Percentiles rank a stretch among this genome's conserved stretches.
These are phyloP conservation scores for Aaosphaeria pasadenensis DNA, from an alignment of 2,329 filamentous ascomycete species.

Conservation along the genomic window DNA sequence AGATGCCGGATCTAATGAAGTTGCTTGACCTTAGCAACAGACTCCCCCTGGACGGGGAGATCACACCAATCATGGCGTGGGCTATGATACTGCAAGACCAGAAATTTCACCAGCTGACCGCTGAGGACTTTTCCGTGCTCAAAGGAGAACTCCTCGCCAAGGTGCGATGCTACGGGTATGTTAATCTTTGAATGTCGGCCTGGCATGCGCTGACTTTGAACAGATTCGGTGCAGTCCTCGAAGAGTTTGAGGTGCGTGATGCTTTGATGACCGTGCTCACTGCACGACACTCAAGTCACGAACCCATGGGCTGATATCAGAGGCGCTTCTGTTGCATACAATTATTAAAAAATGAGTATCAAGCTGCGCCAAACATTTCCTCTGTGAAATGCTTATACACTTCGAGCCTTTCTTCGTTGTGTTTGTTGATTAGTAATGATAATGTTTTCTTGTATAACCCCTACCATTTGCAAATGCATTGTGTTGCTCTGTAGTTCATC, in stretches of 20 bases:
- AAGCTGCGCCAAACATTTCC: too few species aligned
- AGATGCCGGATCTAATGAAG: conserved; percentile 72
- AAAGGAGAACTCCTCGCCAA: conserved; percentile 74
- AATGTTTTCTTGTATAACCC: too few species aligned
- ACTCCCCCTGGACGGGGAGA: conserved; percentile 81
- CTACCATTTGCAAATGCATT: too few species aligned
- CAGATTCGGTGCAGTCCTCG: conserved; percentile 66
- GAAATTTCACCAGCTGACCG: conserved; percentile 62
- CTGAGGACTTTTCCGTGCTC: conserved; percentile 68
- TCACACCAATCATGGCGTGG: conserved; percentile 96
- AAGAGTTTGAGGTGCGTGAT: conserved; percentile 73
- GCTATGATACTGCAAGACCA: conserved; percentile 65
- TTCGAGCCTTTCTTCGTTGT: too few species aligned
- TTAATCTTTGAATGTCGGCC: conserved; percentile 18
- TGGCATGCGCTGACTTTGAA: background rate
- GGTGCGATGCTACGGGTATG: conserved; percentile 88
- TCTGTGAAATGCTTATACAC: too few species aligned
- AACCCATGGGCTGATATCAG: too few species aligned
- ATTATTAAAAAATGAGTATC: too few species aligned
- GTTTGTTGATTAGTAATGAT: too few species aligned
- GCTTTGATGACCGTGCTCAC: conserved; percentile 70
- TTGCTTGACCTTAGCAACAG: conserved; percentile 80
- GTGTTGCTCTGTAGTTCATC: too few species aligned
- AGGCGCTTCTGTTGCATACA: too few species aligned
- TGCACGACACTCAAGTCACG: conserved; percentile 11